Evolutionary conservation across 2,329 filamentous ascomycete species (phyloP).

Genomic region (Xylaria sp.): DNA sequence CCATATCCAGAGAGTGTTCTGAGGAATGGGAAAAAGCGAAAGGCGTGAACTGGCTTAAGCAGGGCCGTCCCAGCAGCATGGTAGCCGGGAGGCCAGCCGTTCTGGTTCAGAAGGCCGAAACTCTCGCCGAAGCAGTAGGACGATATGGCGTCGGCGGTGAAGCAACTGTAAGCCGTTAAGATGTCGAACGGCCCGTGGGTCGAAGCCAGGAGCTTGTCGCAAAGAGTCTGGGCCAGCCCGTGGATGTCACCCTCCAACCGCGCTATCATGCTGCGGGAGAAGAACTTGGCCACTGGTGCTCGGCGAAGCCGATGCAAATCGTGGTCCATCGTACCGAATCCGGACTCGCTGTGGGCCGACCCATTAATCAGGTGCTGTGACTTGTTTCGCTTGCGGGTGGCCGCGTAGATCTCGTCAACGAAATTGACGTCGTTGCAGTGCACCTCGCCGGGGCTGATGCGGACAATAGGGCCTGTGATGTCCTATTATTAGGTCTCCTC

Average conservation of each 20-base stretch:
- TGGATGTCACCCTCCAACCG: conserved; percentile 24
- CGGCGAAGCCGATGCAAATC: conserved; percentile 40
- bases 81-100: conserved; percentile 43
- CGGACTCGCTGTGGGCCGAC: conserved; percentile 23
- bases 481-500: background rate
- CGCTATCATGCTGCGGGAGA: conserved; percentile 38
- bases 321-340: conserved; percentile 31
- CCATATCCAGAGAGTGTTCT: conserved; percentile 14
- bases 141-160: conserved; percentile 44
- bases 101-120: conserved; percentile 39
- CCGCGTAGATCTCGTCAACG: conserved; percentile 43
- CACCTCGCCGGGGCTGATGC: conserved; percentile 45
- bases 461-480: conserved; percentile 39
- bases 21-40: conserved; percentile 33
- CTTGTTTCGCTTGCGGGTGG: conserved; percentile 32
- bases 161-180: conserved; percentile 43
- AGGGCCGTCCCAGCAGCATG: conserved; percentile 22
- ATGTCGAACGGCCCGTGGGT: conserved; percentile 36
- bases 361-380: conserved; percentile 22
- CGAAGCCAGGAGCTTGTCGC: conserved; percentile 36
- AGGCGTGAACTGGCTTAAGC: conserved; percentile 27
- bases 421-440: conserved; percentile 43
- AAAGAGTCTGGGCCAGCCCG: conserved; percentile 19
- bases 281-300: conserved; percentile 38
- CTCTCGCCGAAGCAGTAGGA: conserved; percentile 43